Conservation (phyloP, 371 early-diverging fungal species). For the Rhizopus stolonifer region DNA sequence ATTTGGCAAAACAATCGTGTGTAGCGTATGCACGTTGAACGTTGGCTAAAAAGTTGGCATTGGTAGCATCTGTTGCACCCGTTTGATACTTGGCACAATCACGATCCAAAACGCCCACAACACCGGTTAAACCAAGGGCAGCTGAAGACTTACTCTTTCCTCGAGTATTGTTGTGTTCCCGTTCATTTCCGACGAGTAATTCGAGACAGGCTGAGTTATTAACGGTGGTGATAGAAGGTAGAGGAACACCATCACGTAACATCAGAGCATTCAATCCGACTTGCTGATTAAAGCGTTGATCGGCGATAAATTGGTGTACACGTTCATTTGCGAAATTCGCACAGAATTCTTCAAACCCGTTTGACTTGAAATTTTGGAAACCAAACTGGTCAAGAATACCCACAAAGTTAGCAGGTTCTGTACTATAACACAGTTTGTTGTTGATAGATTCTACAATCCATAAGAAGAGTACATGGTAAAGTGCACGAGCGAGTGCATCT, state of each 20-base stretch:
- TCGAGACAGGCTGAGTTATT: slow-evolving; percentile 55
- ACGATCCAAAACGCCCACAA: slow-evolving; percentile 64
- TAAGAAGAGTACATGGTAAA: slow-evolving; percentile 41
- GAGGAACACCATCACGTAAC: slow-evolving; percentile 40
- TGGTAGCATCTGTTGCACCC: slow-evolving; percentile 49
- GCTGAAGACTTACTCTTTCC: slow-evolving; percentile 24
- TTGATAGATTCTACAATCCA: slow-evolving; percentile 52
- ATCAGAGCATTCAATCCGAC: slow-evolving; percentile 53
- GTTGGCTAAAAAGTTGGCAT: slow-evolving; percentile 51
- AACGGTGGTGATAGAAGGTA: slow-evolving; percentile 50
- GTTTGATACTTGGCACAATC: slow-evolving; percentile 42
- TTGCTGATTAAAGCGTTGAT: slow-evolving; percentile 55
- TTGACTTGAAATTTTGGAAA: slow-evolving; percentile 44
- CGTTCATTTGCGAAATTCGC: slow-evolving; percentile 87
- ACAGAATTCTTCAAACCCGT: slow-evolving; percentile 76
- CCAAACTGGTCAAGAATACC: slow-evolving; percentile 78
- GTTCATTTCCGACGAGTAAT: slow-evolving; percentile 15
- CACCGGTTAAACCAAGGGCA: slow-evolving; percentile 25
- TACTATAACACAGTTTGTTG: slow-evolving; percentile 44
- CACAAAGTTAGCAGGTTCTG: slow-evolving; percentile 70
- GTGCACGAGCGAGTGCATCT: slow-evolving; percentile 36
- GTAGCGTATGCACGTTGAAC: slow-evolving; percentile 35
- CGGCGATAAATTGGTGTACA: slow-evolving; percentile 68
- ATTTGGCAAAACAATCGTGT: slow-evolving; percentile 36
- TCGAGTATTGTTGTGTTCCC: slow-evolving; percentile 8